These are phyloP conservation scores for Odontarrhena argentea DNA, from an alignment of 345 rosid species.

Conservation along the genomic window DNA sequence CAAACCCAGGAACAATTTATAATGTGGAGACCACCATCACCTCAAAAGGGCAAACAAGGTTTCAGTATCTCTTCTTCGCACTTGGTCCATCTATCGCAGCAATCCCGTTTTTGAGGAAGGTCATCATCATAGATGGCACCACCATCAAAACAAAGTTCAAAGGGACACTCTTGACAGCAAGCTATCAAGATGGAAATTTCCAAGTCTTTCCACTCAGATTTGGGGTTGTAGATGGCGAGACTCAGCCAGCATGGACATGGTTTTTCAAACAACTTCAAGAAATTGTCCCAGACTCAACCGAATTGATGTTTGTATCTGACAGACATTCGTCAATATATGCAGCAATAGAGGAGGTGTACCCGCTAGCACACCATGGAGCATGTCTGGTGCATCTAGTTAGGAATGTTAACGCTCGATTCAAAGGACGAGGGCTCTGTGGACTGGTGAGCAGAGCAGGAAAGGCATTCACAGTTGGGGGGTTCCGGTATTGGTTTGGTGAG, in stretches of 20 bases:
- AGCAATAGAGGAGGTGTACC: background rate
- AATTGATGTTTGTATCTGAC: background rate
- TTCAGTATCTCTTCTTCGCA: background rate
- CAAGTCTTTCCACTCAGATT: background rate
- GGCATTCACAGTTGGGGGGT: background rate
- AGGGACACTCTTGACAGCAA: background rate
- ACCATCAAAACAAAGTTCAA: background rate
- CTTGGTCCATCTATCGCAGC: background rate
- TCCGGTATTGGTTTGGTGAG: background rate
- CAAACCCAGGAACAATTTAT: background rate
- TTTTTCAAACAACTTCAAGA: background rate
- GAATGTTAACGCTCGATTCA: background rate
- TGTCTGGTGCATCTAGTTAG: background rate
- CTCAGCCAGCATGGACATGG: background rate
- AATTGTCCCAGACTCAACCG: background rate
- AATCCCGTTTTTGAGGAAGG: background rate
- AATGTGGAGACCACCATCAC: background rate
- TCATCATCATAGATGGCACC: background rate
- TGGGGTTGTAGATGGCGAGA: background rate
- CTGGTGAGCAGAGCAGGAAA: background rate
- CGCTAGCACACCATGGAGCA: background rate
- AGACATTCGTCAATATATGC: background rate
- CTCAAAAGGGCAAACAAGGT: background rate
- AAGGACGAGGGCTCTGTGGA: background rate
- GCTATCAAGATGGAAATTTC: background rate